Conservation (phyloP, 2,329 filamentous ascomycete genomes). For the Colletotrichum endophyticum region DNA sequence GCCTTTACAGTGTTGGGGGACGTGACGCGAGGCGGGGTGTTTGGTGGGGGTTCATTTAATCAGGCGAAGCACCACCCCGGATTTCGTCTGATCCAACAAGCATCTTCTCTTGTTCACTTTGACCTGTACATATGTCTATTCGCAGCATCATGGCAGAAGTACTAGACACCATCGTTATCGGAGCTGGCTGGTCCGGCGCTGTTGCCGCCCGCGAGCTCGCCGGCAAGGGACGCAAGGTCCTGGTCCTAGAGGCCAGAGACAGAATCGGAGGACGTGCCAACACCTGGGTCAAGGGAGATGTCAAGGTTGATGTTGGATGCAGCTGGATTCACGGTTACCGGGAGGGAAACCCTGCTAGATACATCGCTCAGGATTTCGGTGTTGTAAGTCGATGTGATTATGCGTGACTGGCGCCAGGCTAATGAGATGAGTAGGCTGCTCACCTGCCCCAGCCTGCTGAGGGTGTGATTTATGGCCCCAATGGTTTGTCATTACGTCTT, state of each 20-base stretch:
- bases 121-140: neutral
- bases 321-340: slow-evolving; percentile 18
- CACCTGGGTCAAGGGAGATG: slow-evolving; percentile 14
- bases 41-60: neutral
- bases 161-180: slow-evolving; percentile 18
- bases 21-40: slow-evolving; percentile 2
- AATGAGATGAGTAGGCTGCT: slow-evolving; percentile 1
- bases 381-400: neutral
- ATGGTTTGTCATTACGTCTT: neutral
- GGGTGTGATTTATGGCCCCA: slow-evolving; percentile 13
- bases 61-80: neutral
- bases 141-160: slow-evolving; percentile 8
- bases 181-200: slow-evolving; percentile 17
- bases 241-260: slow-evolving; percentile 18
- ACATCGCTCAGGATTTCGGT: slow-evolving; percentile 13
- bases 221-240: slow-evolving; percentile 7
- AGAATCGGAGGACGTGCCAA: slow-evolving; percentile 19
- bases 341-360: slow-evolving; percentile 15
- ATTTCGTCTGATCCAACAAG: neutral
- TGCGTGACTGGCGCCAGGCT: neutral
- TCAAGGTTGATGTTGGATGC: slow-evolving; percentile 16
- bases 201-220: slow-evolving; percentile 12
- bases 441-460: slow-evolving; percentile 12
- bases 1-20: neutral
- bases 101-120: neutral